phyloP scores from a whole-genome alignment of 2,329 filamentous ascomycete genomes.

The Scedosporium minutisporum region DNA sequence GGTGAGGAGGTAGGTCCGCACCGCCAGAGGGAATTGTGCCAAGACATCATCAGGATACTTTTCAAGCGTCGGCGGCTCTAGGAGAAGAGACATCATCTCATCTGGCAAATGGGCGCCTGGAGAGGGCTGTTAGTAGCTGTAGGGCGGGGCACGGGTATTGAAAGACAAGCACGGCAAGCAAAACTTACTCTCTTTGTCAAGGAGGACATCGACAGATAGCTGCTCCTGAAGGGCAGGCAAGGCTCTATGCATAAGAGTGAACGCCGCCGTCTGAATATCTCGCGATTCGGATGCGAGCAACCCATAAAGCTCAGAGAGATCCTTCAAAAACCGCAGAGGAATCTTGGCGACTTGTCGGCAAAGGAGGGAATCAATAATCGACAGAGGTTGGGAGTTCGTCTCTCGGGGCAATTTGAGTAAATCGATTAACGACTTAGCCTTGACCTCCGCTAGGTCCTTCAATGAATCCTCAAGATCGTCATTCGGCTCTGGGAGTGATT shows the following conservation, averaged over 20 bases:
- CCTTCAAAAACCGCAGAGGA: slow-evolving; percentile 49
- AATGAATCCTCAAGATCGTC: slow-evolving; percentile 77
- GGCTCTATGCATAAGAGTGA: slow-evolving; percentile 68
- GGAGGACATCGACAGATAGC: slow-evolving; percentile 64
- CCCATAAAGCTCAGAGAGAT: slow-evolving; percentile 61
- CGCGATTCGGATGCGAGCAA: slow-evolving; percentile 67
- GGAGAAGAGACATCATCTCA: slow-evolving; percentile 73
- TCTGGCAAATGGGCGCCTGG: slow-evolving; percentile 63
- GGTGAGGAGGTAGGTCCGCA: slow-evolving; percentile 75
- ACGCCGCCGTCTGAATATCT: slow-evolving; percentile 70
- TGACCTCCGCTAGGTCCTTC: slow-evolving; percentile 44
- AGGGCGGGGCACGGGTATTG: neutral
- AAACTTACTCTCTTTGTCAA: slow-evolving; percentile 53
- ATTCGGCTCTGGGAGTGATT: slow-evolving; percentile 61
- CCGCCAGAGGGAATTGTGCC: slow-evolving; percentile 55
- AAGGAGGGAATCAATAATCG: slow-evolving; percentile 67
- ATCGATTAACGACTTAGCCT: slow-evolving; percentile 49
- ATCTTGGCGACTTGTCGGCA: slow-evolving; percentile 59
- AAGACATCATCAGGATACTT: slow-evolving; percentile 56
- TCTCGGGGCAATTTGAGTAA: slow-evolving; percentile 48
- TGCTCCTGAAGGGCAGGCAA: slow-evolving; percentile 72
- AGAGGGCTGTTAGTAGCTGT: neutral
- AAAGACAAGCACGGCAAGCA: neutral
- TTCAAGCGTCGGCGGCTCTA: slow-evolving; percentile 67
- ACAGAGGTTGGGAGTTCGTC: slow-evolving; percentile 51